These are phyloP conservation scores for Dendrocalamus sinicus DNA, from an alignment of 176 grass and related monocot genomes.

Conservation along the genomic window DNA sequence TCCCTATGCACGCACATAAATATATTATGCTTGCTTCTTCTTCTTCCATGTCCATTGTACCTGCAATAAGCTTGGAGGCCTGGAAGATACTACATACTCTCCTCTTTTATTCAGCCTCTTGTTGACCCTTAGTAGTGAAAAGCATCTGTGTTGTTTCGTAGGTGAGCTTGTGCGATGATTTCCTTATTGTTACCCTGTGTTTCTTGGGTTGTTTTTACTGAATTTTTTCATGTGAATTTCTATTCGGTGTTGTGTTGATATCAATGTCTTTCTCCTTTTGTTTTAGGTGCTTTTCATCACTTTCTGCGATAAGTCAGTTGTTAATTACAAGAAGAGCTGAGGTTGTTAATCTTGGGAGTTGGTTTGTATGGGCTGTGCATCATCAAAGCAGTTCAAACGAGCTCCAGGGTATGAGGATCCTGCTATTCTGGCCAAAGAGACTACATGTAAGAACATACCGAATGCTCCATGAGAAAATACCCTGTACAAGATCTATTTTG, in stretches of 20 bases:
- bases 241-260: not conserved
- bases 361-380: constrained; percentile 62
- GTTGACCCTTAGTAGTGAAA: not conserved
- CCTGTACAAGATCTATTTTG: not conserved
- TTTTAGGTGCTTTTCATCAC: constrained; percentile 16
- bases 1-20: constrained; percentile 10
- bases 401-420: constrained; percentile 56
- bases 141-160: not conserved
- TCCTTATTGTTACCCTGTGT: not conserved
- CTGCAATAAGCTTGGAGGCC: constrained; percentile 32
- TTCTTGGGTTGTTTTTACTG: not conserved
- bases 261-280: constrained; percentile 3
- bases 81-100: not conserved
- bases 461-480: not conserved
- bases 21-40: not conserved
- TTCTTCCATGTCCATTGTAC: not conserved
- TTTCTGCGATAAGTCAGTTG: not conserved
- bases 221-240: not conserved
- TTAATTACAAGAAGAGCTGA: not conserved
- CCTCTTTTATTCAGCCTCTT: not conserved
- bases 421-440: constrained; percentile 59
- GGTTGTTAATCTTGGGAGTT: not conserved
- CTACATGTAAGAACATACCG: constrained; percentile 63
- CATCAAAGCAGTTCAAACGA: constrained; percentile 52
- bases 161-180: constrained; percentile 22